phyloP scores from a whole-genome alignment of 257 asterid genomes.

The Rauvolfia tetraphylla region DNA sequence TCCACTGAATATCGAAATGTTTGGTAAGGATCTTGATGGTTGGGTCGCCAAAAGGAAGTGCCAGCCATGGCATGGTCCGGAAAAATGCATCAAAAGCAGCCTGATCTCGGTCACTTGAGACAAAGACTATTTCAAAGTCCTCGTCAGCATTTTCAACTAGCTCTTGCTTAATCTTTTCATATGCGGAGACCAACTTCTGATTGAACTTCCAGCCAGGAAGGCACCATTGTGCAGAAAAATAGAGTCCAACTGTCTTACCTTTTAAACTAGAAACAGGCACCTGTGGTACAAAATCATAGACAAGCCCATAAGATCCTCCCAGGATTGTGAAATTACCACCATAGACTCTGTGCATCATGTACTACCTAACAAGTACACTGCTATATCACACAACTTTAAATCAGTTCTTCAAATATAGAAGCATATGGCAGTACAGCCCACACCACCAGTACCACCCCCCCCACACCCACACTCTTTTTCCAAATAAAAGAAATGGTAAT shows the following conservation, averaged over 20 bases:
- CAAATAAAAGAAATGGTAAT: neutral
- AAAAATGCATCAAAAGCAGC: slow-evolving; percentile 35
- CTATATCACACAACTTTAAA: neutral
- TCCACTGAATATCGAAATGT: slow-evolving; percentile 51
- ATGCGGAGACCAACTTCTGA: slow-evolving; percentile 44
- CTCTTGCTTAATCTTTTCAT: slow-evolving; percentile 41
- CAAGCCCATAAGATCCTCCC: neutral
- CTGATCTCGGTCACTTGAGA: slow-evolving; percentile 58
- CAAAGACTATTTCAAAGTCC: slow-evolving; percentile 51
- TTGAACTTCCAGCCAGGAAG: slow-evolving; percentile 50
- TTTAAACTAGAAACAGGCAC: slow-evolving; percentile 39
- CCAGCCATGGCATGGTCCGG: slow-evolving; percentile 67
- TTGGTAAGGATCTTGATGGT: slow-evolving; percentile 36
- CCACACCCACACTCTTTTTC: too few species aligned
- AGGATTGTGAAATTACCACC: slow-evolving; percentile 2
- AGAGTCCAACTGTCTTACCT: slow-evolving; percentile 64
- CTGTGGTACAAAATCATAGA: slow-evolving; percentile 23
- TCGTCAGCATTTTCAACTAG: slow-evolving; percentile 11
- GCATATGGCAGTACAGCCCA: neutral
- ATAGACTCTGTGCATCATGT: neutral
- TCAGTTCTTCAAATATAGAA: neutral
- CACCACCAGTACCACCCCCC: neutral
- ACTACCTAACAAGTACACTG: neutral
- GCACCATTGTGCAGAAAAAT: slow-evolving; percentile 69
- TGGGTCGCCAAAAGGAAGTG: slow-evolving; percentile 53